Conservation (phyloP, 768 basidiomycete species). For the Termitomyces sp. region DNA sequence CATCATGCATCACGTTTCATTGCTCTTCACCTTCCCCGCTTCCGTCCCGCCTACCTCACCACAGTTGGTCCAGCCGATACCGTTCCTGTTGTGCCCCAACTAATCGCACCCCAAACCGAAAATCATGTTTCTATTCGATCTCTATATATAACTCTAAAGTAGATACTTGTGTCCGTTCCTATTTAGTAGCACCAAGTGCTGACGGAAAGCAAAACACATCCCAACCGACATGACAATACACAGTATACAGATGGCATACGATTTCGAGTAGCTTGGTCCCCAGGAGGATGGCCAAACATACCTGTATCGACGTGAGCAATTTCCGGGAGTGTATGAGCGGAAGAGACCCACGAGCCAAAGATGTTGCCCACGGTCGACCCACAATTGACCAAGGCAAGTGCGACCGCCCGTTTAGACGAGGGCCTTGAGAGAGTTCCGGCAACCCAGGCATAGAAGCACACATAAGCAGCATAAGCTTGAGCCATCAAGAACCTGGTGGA, state of each 20-base stretch:
- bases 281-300: constrained; percentile 63
- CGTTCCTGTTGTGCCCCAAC: not conserved
- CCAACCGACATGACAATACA: constrained; percentile 44
- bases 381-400: constrained; percentile 74
- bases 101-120: not conserved
- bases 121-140: not conserved
- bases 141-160: constrained; percentile 22
- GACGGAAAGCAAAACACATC: constrained; percentile 46
- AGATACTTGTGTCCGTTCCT: constrained; percentile 47
- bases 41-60: not conserved
- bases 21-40: not conserved
- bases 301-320: constrained; percentile 22
- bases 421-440: constrained; percentile 61
- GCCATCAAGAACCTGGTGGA: constrained; percentile 61
- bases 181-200: constrained; percentile 35
- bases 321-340: not conserved
- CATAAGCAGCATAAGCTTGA: constrained; percentile 68
- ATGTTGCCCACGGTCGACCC: constrained; percentile 84
- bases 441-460: constrained; percentile 51
- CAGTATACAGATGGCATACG: constrained; percentile 70
- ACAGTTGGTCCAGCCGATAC: not conserved
- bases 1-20: not conserved
- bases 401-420: constrained; percentile 77
- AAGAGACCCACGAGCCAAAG: constrained; percentile 63
- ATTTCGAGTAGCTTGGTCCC: constrained; percentile 63